Evolutionary conservation across 2,329 filamentous ascomycete species (phyloP).

Genomic region (Didymella segeticola): DNA sequence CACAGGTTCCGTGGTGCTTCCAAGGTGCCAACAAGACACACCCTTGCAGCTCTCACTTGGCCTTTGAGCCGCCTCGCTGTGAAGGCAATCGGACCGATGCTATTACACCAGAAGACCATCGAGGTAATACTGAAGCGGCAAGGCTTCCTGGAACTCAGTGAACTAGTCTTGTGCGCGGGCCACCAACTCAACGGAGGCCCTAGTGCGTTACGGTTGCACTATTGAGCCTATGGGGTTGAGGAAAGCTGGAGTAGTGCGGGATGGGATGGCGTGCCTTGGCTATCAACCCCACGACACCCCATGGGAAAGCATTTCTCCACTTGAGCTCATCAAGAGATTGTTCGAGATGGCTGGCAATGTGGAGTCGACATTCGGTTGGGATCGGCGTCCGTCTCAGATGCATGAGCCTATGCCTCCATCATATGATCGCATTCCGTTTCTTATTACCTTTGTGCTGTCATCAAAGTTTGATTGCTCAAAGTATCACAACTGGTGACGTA

Average conservation of each 20-base stretch:
- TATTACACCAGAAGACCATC: background rate
- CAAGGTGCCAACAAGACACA: slow-evolving; percentile 18
- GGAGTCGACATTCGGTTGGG: background rate
- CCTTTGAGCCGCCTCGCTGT: slow-evolving; percentile 6
- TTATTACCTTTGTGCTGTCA: background rate
- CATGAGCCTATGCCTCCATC: background rate
- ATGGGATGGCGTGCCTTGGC: slow-evolving; percentile 2
- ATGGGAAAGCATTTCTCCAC: slow-evolving; percentile 13
- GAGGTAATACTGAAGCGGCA: background rate
- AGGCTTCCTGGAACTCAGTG: background rate
- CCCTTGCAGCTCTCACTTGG: slow-evolving; percentile 16
- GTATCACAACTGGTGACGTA: background rate
- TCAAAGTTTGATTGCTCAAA: too few relatives aligned
- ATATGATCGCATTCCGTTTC: background rate
- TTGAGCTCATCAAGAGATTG: background rate
- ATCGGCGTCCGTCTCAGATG: background rate
- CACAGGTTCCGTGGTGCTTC: slow-evolving; percentile 1
- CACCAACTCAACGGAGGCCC: background rate
- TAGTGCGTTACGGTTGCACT: background rate
- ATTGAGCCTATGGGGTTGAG: slow-evolving; percentile 1
- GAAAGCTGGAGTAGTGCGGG: background rate
- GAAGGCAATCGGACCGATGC: slow-evolving; percentile 13
- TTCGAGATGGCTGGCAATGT: slow-evolving; percentile 4
- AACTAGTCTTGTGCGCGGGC: background rate
- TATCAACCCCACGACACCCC: slow-evolving; percentile 5